Conservation (phyloP, 495 filamentous ascomycete species). For the Parachaetomium inaequale region DNA sequence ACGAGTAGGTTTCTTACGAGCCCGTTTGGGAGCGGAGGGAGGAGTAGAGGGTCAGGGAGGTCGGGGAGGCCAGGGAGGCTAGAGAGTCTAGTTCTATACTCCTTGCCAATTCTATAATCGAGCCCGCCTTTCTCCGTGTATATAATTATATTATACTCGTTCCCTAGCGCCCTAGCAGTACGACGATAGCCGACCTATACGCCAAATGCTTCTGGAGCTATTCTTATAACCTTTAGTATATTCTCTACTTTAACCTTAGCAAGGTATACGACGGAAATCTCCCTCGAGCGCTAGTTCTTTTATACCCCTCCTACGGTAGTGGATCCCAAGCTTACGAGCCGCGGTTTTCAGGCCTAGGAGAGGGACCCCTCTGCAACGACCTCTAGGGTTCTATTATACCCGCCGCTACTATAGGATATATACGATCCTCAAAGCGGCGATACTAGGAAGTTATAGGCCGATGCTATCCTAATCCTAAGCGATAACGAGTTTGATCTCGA, state of each 20-base stretch:
- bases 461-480: no score
- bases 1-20: constrained; percentile 13
- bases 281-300: constrained; percentile 24
- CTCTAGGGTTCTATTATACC: no score
- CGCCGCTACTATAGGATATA: no score
- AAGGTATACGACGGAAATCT: constrained; percentile 11
- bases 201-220: constrained; percentile 17
- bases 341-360: constrained; percentile 8
- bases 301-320: constrained; percentile 14
- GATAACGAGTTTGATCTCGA: no score
- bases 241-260: constrained; percentile 17
- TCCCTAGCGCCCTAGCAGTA: constrained; percentile 14
- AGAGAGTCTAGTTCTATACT: constrained; percentile 10
- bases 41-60: no score
- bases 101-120: constrained; percentile 19
- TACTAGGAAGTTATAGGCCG: no score
- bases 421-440: no score
- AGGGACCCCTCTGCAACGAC: no score
- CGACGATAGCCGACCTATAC: constrained; percentile 18
- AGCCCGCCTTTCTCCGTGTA: constrained; percentile 23
- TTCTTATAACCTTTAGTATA: constrained; percentile 17
- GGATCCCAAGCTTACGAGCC: constrained; percentile 17
- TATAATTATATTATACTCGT: constrained; percentile 24
- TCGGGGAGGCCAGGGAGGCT: constrained; percentile 1
- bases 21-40: constrained; percentile 11